Conservation (phyloP, 805 yeast genomes). For the Myxozyma nipponensis region DNA sequence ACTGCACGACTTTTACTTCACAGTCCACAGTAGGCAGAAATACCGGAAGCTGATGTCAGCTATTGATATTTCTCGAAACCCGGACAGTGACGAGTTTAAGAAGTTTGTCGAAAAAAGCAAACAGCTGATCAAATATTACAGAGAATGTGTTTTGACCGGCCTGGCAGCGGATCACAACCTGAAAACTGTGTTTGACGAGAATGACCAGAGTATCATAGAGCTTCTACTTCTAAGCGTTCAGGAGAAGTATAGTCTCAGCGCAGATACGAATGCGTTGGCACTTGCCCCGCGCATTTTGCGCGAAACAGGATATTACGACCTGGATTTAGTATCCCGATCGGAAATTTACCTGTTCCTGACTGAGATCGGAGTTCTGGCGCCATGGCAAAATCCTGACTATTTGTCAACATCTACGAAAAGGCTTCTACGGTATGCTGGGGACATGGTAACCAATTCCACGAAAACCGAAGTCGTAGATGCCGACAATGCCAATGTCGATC, state of each 20-base stretch:
- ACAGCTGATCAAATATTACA: slow-evolving; percentile 5
- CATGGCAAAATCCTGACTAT: slow-evolving; percentile 20
- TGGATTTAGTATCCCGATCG: not conserved
- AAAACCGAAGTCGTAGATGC: not conserved
- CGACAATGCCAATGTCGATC: not conserved
- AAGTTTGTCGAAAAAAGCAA: slow-evolving; percentile 11
- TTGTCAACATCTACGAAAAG: slow-evolving; percentile 1
- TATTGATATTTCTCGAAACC: slow-evolving; percentile 8
- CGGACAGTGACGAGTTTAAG: not conserved
- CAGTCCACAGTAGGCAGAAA: slow-evolving; percentile 5
- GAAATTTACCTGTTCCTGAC: slow-evolving; percentile 16
- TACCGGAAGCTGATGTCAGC: slow-evolving; percentile 6
- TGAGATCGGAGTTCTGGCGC: slow-evolving; percentile 29
- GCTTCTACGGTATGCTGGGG: slow-evolving; percentile 1
- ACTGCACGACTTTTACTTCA: slow-evolving; percentile 8
- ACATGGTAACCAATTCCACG: not conserved
- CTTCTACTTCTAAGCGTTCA: slow-evolving; percentile 5
- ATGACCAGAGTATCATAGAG: slow-evolving; percentile 15
- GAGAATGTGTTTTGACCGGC: not conserved
- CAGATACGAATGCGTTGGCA: slow-evolving; percentile 6
- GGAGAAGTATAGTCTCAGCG: not conserved
- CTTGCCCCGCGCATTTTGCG: slow-evolving; percentile 14
- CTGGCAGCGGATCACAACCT: not conserved
- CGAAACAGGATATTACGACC: slow-evolving; percentile 12
- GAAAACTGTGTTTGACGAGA: slow-evolving; percentile 2